Evolutionary conservation across 2,329 filamentous ascomycete species (phyloP).

Genomic region (Hypocreales sp.): DNA sequence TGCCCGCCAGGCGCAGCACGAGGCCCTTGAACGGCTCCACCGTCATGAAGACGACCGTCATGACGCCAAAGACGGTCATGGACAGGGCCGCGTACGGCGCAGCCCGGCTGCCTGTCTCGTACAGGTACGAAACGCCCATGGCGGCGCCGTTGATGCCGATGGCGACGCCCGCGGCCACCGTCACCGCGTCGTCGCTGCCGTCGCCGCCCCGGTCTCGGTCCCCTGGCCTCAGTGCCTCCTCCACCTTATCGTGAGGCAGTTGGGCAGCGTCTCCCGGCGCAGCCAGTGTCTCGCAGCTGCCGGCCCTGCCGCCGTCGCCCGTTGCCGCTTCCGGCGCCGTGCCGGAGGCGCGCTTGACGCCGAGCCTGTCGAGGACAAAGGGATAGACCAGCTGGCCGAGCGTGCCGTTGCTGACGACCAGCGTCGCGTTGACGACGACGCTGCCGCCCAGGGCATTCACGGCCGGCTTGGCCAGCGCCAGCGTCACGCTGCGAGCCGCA

Average conservation of each 20-base stretch:
- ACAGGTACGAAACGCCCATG: slow-evolving; percentile 42
- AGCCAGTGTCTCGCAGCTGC: slow-evolving; percentile 1
- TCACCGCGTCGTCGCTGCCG: slow-evolving; percentile 15
- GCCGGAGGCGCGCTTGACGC: slow-evolving; percentile 5
- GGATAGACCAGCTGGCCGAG: slow-evolving; percentile 24
- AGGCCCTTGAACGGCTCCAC: slow-evolving; percentile 26
- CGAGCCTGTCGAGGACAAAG: slow-evolving; percentile 14
- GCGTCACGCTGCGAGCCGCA: slow-evolving; percentile 32
- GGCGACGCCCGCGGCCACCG: slow-evolving; percentile 33
- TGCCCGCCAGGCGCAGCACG: slow-evolving; percentile 19
- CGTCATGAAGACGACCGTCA: slow-evolving; percentile 38
- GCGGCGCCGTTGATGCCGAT: slow-evolving; percentile 44
- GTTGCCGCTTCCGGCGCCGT: neutral
- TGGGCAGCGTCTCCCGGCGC: no score
- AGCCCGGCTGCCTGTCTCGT: slow-evolving; percentile 34
- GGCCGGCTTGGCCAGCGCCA: slow-evolving; percentile 32
- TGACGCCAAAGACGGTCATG: slow-evolving; percentile 41
- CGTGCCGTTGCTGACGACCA: slow-evolving; percentile 37
- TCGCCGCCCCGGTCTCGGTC: neutral
- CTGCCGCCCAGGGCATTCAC: slow-evolving; percentile 29
- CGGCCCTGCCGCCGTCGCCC: no score
- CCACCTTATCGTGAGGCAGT: neutral
- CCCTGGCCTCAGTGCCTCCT: neutral
- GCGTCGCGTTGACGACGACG: slow-evolving; percentile 28
- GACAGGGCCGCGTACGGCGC: slow-evolving; percentile 40